phyloP scores from a whole-genome alignment of 2,329 filamentous ascomycete genomes.

The Ophiostoma australiae region DNA sequence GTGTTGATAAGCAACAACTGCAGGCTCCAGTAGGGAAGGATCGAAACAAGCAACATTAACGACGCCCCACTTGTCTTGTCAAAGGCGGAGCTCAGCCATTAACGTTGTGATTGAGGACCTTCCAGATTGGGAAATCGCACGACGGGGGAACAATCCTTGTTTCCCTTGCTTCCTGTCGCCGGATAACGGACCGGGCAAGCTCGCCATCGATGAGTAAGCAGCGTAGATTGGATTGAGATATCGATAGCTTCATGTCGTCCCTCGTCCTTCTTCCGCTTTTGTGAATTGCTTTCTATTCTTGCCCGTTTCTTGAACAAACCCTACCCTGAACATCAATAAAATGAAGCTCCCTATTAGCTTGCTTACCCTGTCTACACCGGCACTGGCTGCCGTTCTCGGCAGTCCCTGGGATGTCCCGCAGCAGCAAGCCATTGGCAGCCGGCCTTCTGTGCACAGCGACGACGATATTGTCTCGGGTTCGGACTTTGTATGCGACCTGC shows the following conservation, averaged over 20 bases:
- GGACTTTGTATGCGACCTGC: constrained; percentile 27
- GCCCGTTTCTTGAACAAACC: neutral
- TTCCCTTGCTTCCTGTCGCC: neutral
- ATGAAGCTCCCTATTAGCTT: constrained; percentile 19
- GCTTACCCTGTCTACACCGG: constrained; percentile 17
- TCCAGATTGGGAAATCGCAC: neutral
- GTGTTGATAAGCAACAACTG: neutral
- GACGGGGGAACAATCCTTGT: neutral
- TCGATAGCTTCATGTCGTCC: neutral
- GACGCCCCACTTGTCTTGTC: constrained; percentile 5
- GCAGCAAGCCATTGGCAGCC: constrained; percentile 19
- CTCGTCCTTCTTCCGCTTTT: neutral
- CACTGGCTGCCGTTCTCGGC: constrained; percentile 19
- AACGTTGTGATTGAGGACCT: constrained; percentile 2
- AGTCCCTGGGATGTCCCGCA: neutral
- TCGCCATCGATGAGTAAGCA: neutral
- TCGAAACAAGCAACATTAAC: neutral
- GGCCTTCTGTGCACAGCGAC: neutral
- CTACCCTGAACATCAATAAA: neutral
- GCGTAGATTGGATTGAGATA: neutral
- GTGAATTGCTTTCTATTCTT: neutral
- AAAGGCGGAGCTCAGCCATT: neutral
- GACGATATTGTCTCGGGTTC: neutral
- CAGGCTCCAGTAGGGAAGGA: neutral
- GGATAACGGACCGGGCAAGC: constrained; percentile 15